Evolutionary conservation across 805 yeast genomes (phyloP), one percentile per base, ranked within the genome.

Genomic region (Myxozyma mucilagina): DNA sequence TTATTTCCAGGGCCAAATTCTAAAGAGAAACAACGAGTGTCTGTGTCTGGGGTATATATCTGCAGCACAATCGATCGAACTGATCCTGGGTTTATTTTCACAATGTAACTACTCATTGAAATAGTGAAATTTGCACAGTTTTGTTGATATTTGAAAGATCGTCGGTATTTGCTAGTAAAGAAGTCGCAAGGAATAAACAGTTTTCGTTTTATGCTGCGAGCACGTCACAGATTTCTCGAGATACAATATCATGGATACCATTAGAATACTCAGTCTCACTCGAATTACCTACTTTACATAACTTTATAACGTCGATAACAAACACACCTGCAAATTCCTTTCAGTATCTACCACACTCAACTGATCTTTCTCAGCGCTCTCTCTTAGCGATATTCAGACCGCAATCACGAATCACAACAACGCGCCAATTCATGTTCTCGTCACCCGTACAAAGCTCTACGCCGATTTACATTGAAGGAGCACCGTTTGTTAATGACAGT

Each of bases 31-130:
- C 56, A 59, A 24, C 29, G 29, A 14, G 56, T 38, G 16, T 51
- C 59, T 18, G 63, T 51, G 3, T 55, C 59, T 39, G 60, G 53
- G n/a, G 54, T 53, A 3, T 57, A 60, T 34, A 34, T 60, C 32
- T 31, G 53, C 42, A 53, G 29, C 29, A n/a, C 35, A n/a, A 44
- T 49, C 20, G 49, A 43, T n/a, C 14, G 16, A 10, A 32, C 35
- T 39, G 63, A 55, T 16, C 43, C 48, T 31, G 59, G 63, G n/a
- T 34, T 48, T 11, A 39, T 59, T 13, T 45, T 59, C 13, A 59
- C 63, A 38, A 59, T 59, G 59, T 59, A 32, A 10, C 50, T 11
- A 13, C 16, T 8, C n/a, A 3, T n/a, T 35, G 14, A 24, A 6
- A 20, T 13, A 2, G 2, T 35, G 6, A 38, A 35, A 3, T 34